Evolutionary conservation across 2,329 filamentous ascomycete species (phyloP), one percentile per base, ranked within the genome.

Genomic region (Fusarium xylarioides): DNA sequence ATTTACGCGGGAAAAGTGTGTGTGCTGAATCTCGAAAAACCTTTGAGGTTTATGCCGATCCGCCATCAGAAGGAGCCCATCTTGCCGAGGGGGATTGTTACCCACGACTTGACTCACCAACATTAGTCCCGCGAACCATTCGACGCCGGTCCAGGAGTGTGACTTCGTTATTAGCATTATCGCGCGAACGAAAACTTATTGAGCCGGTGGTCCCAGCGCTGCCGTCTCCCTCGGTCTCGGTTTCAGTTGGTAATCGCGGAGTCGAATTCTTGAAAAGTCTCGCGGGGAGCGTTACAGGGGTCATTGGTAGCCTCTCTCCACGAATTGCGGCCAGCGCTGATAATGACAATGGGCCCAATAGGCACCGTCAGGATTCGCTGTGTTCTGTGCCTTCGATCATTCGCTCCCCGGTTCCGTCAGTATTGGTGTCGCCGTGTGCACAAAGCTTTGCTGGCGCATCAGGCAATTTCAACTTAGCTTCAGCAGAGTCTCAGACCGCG

Each of bases 1-100:
- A 59, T 37, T 76, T 82, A 28, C 77, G 81, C 10, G 81, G 81
- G 35, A 82, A 81, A 55, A 82, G 80, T 71, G 72, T 81, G 15
- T 81, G 80, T 28, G 78, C 80, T 44, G 43, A 62, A 12, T 75
- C 71, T 14, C 68, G 63, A 23, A 72, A 61, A 54, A 69, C 74
- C 6, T 81, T 83, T 60, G 77, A 82, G 37, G 75, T 81, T 40
- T 82, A 70, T 30, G 46, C 53, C 26, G 60, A 70, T 18, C 43
- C 47, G 21, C 47, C 66, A 49, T 52, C 50, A 43, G 66, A 76
- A 32, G 58, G 50, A 56, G 63, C 49, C 26, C 66, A 71, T 35
- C 43, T 74, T 23, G 66, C 74, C 15, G 38, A 70, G 10, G 74
- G 66, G 49, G 73, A 72, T 53, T 75, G 73, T 49, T 77, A 77